These are phyloP conservation scores for Monilinia laxa DNA, from an alignment of 2,329 filamentous ascomycete species.

Conservation along the genomic window DNA sequence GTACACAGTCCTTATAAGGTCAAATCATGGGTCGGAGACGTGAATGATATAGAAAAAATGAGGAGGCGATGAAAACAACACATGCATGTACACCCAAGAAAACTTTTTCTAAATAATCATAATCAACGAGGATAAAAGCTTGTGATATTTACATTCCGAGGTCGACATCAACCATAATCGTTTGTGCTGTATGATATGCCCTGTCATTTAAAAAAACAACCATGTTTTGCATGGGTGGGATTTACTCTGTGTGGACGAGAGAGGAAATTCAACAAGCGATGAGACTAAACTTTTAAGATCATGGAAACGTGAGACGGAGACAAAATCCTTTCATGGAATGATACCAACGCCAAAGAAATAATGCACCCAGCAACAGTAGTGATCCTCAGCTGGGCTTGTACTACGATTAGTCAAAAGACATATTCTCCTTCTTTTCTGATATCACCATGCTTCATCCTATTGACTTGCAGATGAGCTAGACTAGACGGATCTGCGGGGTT, in stretches of 20 bases:
- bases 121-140: constrained; percentile 1
- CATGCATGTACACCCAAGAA: constrained; percentile 2
- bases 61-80: neutral
- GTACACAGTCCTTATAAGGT: neutral
- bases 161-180: neutral
- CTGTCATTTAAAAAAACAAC: neutral
- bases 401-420: neutral
- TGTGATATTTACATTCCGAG: constrained; percentile 8
- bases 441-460: neutral
- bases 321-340: constrained; percentile 3
- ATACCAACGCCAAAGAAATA: neutral
- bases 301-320: constrained; percentile 7
- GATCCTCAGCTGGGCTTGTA: neutral
- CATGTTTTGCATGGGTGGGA: constrained; percentile 11
- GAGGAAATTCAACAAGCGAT: constrained; percentile 12
- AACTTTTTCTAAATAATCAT: constrained; percentile 2
- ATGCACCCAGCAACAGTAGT: neutral
- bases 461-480: neutral
- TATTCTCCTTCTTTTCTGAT: neutral
- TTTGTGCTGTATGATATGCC: neutral
- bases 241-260: constrained; percentile 2
- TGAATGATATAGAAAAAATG: constrained; percentile 13
- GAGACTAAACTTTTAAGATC: constrained; percentile 5
- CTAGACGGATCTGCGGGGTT: neutral
- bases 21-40: neutral